Percentiles rank a stretch among this genome's conserved stretches.
Evolutionary conservation across 345 rosid species (phyloP).

Genomic region (Citrus inodora): DNA sequence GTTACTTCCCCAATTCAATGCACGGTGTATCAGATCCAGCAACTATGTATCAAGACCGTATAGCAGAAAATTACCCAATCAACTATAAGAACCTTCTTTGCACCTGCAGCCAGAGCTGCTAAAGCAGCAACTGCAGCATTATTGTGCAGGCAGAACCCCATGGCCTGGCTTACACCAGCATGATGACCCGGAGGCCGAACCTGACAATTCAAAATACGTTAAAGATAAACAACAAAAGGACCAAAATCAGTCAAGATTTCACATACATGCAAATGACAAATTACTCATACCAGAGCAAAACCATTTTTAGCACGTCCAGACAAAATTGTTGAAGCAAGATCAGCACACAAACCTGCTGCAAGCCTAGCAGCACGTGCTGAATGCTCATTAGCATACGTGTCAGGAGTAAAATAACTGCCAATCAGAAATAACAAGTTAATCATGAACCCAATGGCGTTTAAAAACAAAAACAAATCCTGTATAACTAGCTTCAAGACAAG

Average conservation of each 20-base stretch:
- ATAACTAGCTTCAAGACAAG: background rate
- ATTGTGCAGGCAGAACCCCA: conserved; percentile 99
- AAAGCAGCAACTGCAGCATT: conserved; percentile 97
- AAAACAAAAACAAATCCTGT: background rate
- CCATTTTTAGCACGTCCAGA: conserved; percentile 82
- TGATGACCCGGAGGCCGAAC: conserved; percentile 99
- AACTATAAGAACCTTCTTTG: conserved; percentile 85
- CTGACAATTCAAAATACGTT: conserved; percentile 35
- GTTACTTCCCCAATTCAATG: background rate
- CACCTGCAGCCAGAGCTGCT: conserved; percentile 91
- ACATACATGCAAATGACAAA: background rate
- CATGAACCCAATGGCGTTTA: background rate
- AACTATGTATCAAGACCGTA: conserved; percentile 20
- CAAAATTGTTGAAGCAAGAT: conserved; percentile 81
- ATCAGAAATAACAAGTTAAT: conserved; percentile 15
- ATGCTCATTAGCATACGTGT: conserved; percentile 95
- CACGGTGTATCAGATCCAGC: background rate
- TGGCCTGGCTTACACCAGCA: conserved; percentile 87
- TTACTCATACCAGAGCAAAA: conserved; percentile 81
- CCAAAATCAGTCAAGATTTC: background rate
- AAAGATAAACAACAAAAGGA: background rate
- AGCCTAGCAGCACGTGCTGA: conserved; percentile 97
- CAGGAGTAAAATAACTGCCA: conserved; percentile 93
- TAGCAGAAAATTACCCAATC: conserved; percentile 71
- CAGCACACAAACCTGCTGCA: conserved; percentile 97